These are phyloP conservation scores for Bauhinia variegata DNA, from an alignment of 306 rosid genomes.

Conservation along the genomic window DNA sequence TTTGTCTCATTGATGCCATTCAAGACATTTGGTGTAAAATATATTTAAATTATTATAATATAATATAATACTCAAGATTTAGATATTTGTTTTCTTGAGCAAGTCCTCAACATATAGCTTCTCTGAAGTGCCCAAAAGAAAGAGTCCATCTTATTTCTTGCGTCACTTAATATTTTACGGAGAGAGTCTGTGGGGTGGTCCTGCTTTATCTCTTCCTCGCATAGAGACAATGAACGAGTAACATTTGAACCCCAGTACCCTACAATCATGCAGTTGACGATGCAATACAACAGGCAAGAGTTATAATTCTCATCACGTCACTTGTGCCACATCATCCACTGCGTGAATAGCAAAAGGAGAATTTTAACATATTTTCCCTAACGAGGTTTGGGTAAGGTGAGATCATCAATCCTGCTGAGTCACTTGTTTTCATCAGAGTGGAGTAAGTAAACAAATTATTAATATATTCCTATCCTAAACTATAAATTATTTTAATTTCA, in stretches of 20 bases:
- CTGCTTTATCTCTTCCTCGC: not conserved
- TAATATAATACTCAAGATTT: not conserved
- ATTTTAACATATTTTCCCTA: not conserved
- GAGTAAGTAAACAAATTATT: not conserved
- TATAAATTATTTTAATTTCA: not conserved
- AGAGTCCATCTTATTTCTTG: too few relatives aligned
- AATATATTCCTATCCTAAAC: not conserved
- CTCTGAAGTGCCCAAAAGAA: too few relatives aligned
- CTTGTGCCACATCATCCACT: too few relatives aligned
- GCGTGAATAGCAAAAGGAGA: too few relatives aligned
- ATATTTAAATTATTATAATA: not conserved
- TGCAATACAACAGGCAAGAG: too few relatives aligned
- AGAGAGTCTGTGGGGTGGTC: too few relatives aligned
- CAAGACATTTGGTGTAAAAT: constrained; percentile 11
- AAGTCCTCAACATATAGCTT: too few relatives aligned
- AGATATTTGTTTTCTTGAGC: not conserved
- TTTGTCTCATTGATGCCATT: constrained; percentile 13
- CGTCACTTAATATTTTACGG: too few relatives aligned
- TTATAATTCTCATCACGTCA: too few relatives aligned
- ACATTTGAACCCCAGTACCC: too few relatives aligned
- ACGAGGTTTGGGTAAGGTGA: not conserved
- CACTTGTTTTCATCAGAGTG: not conserved
- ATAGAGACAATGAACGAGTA: not conserved
- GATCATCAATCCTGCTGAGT: too few relatives aligned
- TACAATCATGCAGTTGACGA: too few relatives aligned